These are phyloP conservation scores for Sechiopsis laciniata DNA, from an alignment of 306 rosid genomes.

Conservation along the genomic window DNA sequence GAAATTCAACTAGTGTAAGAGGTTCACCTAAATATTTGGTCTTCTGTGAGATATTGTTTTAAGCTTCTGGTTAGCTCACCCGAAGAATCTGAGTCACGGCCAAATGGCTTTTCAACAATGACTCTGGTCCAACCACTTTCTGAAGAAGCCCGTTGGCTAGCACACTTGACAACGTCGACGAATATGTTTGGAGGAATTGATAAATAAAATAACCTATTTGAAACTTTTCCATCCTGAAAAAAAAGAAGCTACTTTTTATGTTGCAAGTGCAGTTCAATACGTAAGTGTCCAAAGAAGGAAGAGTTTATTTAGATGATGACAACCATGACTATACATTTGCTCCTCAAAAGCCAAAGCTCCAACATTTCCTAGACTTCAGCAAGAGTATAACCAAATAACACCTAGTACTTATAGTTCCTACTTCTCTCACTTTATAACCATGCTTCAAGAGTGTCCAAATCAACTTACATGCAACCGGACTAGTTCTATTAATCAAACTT, in stretches of 20 bases:
- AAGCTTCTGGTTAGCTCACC: constrained; percentile 68
- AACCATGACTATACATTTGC: not conserved
- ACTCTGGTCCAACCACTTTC: constrained; percentile 87
- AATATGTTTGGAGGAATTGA: constrained; percentile 91
- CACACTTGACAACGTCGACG: constrained; percentile 74
- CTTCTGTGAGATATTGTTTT: constrained; percentile 78
- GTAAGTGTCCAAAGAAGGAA: not conserved
- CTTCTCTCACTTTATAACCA: not conserved
- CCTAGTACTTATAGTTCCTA: not conserved
- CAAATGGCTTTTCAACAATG: constrained; percentile 96
- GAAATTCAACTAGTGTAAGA: not conserved
- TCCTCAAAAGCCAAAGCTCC: not conserved
- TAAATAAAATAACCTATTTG: constrained; percentile 79
- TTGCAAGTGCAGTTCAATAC: not conserved
- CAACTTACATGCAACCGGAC: not conserved
- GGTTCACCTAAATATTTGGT: constrained; percentile 80
- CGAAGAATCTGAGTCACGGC: constrained; percentile 78
- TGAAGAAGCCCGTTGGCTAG: constrained; percentile 79
- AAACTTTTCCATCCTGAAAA: constrained; percentile 57
- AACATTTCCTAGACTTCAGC: not conserved
- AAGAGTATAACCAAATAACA: not conserved
- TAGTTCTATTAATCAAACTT: not conserved
- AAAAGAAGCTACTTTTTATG: constrained; percentile 13
- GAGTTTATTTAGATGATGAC: not conserved
- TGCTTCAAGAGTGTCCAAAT: not conserved